Evolutionary conservation across 306 rosid species (phyloP).

Genomic region (Cajanus cajan): DNA sequence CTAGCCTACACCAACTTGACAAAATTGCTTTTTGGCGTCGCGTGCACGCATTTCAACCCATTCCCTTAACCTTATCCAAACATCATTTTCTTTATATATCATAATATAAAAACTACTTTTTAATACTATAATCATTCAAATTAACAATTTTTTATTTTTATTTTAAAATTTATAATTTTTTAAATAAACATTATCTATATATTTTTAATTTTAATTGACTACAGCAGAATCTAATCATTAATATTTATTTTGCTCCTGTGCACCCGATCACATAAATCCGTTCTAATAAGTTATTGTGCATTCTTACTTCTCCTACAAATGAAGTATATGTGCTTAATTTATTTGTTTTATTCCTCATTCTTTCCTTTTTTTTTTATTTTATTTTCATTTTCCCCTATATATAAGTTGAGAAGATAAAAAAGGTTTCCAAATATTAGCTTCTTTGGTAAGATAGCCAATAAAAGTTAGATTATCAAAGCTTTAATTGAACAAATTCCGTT

Average conservation of each 20-base stretch:
- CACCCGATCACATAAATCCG: background rate
- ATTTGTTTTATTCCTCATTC: background rate
- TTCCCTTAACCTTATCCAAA: constrained; percentile 32
- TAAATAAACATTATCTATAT: no score
- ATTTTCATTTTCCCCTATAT: background rate
- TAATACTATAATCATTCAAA: background rate
- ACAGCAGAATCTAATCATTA: no score
- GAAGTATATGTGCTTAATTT: background rate
- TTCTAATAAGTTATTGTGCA: background rate
- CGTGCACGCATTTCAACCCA: constrained; percentile 49
- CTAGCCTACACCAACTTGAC: constrained; percentile 3
- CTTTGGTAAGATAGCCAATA: background rate
- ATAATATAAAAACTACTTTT: background rate
- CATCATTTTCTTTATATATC: background rate
- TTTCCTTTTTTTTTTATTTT: background rate
- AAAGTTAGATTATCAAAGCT: background rate
- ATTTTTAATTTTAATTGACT: no score
- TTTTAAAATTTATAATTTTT: no score
- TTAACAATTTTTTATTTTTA: no score
- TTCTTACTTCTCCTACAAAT: background rate
- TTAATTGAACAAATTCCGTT: background rate
- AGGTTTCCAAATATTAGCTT: background rate
- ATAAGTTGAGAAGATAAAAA: background rate
- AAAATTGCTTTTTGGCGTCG: constrained; percentile 31
- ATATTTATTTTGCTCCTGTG: background rate